These are phyloP conservation scores for Quercus cerris DNA, from an alignment of 306 rosid genomes.

Conservation along the genomic window DNA sequence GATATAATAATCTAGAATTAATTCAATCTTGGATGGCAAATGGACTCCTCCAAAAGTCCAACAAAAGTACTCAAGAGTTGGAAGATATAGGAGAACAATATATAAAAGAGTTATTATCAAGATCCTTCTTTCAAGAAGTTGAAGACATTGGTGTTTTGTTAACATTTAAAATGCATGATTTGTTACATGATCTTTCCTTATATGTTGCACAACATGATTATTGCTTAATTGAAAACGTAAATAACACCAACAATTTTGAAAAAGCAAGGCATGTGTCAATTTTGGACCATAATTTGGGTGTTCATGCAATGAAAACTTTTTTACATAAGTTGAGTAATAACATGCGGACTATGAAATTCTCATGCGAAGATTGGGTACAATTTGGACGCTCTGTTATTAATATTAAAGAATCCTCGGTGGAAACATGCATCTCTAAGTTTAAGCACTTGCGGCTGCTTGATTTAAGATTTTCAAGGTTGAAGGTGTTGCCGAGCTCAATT, in stretches of 20 bases:
- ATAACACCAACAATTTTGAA: background rate
- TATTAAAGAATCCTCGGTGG: too few species aligned
- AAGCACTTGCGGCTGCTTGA: constrained; percentile 15
- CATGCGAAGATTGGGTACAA: too few species aligned
- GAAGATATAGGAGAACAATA: constrained; percentile 22
- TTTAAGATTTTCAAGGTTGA: constrained; percentile 6
- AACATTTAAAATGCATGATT: constrained; percentile 19
- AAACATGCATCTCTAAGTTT: background rate
- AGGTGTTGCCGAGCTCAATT: constrained; percentile 13
- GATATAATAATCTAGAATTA: background rate
- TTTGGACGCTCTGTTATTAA: too few species aligned
- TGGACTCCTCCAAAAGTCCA: constrained; percentile 16
- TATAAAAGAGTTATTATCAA: constrained; percentile 8
- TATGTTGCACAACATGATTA: constrained; percentile 9
- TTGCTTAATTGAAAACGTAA: background rate
- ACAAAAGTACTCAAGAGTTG: too few species aligned
- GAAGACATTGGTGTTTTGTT: too few species aligned
- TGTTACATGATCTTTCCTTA: constrained; percentile 23
- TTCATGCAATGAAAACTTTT: background rate
- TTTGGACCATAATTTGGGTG: too few species aligned
- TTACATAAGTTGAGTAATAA: too few species aligned
- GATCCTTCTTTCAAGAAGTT: constrained; percentile 26
- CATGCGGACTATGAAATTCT: too few species aligned
- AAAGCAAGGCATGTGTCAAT: too few species aligned
- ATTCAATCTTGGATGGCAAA: constrained; percentile 21